Conservation (phyloP, 306 rosid species). For the Sindora glabra region DNA sequence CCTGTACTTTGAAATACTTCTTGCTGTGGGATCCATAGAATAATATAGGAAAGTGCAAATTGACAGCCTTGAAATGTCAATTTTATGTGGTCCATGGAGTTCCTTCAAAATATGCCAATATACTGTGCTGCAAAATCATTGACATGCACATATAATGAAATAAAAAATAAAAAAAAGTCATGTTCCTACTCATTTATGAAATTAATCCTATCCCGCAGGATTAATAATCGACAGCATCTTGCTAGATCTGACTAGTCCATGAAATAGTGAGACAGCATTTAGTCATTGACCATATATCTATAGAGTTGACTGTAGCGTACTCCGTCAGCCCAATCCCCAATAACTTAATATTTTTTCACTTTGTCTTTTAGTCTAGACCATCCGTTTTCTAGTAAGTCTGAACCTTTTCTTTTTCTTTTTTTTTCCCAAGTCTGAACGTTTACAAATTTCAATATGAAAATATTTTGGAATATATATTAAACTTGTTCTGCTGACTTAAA, state of each 20-base stretch:
- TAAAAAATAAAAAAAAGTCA: too few relatives aligned
- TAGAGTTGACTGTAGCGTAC: neutral
- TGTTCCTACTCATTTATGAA: too few relatives aligned
- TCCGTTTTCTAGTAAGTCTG: neutral
- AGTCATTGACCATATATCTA: neutral
- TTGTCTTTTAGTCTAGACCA: neutral
- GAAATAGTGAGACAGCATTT: neutral
- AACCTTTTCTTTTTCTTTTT: too few relatives aligned
- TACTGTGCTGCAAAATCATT: neutral
- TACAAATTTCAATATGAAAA: too few relatives aligned
- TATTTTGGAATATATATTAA: too few relatives aligned
- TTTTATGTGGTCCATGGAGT: slow-evolving; percentile 15
- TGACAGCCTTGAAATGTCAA: neutral
- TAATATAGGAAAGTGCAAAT: slow-evolving; percentile 12
- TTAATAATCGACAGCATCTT: too few relatives aligned
- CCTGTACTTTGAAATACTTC: neutral
- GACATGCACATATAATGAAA: too few relatives aligned
- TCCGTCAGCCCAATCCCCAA: neutral
- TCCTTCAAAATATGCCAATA: neutral
- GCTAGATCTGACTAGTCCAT: neutral
- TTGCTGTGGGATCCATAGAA: slow-evolving; percentile 4
- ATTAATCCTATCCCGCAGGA: too few relatives aligned
- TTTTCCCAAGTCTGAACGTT: too few relatives aligned
- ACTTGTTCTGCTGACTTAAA: too few relatives aligned
- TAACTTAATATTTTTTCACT: neutral